phyloP scores from a whole-genome alignment of 352 stramenopile species.

The Phytophthora pinifolia region DNA sequence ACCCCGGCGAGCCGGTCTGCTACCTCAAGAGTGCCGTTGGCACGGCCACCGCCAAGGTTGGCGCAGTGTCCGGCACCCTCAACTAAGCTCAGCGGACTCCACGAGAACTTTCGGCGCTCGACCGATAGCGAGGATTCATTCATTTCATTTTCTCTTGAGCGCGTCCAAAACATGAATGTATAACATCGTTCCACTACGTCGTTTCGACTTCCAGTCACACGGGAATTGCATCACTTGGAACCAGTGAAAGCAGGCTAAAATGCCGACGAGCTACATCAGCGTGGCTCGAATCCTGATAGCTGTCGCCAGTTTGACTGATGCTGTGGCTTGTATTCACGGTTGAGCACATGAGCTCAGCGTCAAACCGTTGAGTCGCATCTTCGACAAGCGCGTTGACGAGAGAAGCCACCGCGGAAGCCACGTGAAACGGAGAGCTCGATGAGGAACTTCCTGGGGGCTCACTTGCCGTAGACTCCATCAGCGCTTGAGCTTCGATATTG shows the following conservation, averaged over 20 bases:
- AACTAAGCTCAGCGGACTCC: constrained; percentile 13
- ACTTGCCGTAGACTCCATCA: constrained; percentile 22
- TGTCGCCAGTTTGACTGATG: constrained; percentile 14
- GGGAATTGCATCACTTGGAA: constrained; percentile 22
- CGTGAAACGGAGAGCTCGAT: constrained; percentile 20
- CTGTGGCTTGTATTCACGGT: constrained; percentile 3
- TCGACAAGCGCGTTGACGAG: constrained; percentile 42
- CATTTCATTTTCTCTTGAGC: too few species aligned
- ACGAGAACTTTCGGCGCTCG: too few species aligned
- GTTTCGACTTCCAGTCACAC: constrained; percentile 10
- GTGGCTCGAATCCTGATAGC: constrained; percentile 18
- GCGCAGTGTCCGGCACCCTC: constrained; percentile 36
- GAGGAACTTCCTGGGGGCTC: constrained; percentile 1
- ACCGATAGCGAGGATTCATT: too few species aligned
- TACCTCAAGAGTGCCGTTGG: constrained; percentile 37
- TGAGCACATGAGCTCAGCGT: constrained; percentile 32
- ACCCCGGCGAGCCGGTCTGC: constrained; percentile 23
- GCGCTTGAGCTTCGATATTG: constrained; percentile 47
- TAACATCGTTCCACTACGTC: too few species aligned
- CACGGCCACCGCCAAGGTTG: constrained; percentile 17
- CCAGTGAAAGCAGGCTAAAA: constrained; percentile 25
- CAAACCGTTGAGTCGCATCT: constrained; percentile 39
- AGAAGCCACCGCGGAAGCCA: constrained; percentile 25
- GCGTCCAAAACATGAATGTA: too few species aligned
- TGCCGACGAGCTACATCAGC: constrained; percentile 3